phyloP scores from a whole-genome alignment of 2,329 filamentous ascomycete species.

The Penicillium paneum region DNA sequence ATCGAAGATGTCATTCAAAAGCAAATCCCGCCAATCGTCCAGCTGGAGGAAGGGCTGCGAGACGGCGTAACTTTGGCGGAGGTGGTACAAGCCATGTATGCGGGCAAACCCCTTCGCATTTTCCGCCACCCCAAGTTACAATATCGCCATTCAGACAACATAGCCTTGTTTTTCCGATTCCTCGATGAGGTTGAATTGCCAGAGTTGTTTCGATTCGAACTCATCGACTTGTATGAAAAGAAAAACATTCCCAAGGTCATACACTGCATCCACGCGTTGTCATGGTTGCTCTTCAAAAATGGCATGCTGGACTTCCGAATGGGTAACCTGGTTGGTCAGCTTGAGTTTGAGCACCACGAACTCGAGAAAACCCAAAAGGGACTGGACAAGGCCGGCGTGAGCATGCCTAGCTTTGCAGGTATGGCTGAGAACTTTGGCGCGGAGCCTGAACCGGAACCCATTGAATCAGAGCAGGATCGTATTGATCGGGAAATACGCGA shows the following conservation, averaged over 20 bases:
- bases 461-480: constrained; percentile 85
- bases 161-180: constrained; percentile 92
- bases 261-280: constrained; percentile 95
- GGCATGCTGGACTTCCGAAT: constrained; percentile 95
- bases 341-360: constrained; percentile 97
- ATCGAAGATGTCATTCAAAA: constrained; percentile 88
- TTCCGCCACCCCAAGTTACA: constrained; percentile 83
- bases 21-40: constrained; percentile 83
- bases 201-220: constrained; percentile 92
- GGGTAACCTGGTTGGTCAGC: constrained; percentile 90
- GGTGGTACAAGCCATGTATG: constrained; percentile 83
- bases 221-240: constrained; percentile 98
- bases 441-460: constrained; percentile 69
- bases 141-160: constrained; percentile 96
- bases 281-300: constrained; percentile 94
- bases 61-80: constrained; percentile 94
- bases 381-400: constrained; percentile 88
- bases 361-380: constrained; percentile 96
- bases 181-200: constrained; percentile 88
- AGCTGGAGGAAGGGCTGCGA: constrained; percentile 86
- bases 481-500: constrained; percentile 78
- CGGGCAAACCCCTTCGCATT: constrained; percentile 71
- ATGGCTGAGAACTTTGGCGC: constrained; percentile 96
- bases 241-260: constrained; percentile 99
- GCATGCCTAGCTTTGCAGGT: constrained; percentile 95